Evolutionary conservation across 129 eudicot genomes (phyloP), one percentile per base, ranked within the genome.

Genomic region (Artemisia argyi): DNA sequence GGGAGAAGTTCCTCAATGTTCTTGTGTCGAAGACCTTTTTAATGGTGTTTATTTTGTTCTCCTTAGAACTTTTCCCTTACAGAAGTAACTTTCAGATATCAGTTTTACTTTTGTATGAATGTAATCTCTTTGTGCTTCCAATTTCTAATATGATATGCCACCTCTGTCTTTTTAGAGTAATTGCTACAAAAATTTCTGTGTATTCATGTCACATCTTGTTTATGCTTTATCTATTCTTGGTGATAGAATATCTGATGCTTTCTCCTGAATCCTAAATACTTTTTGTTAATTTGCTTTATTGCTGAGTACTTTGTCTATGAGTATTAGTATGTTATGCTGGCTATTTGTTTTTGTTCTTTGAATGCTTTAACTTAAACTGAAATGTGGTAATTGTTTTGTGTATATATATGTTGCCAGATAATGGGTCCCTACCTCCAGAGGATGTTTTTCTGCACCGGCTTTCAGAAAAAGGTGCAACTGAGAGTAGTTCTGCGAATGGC

Each of bases 401-500:
- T 78, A 16, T 57, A 53, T 62, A 53, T 48, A 60, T 70, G 54
- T 78, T 78, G 61, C 48, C 83, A 90, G 92, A 84, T 78, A 80
- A 75, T 61, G 77, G 71, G 30, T 82, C 83, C 59, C 70, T 69
- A 30, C 78, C 89, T 66, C 76, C 76, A 22, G 85, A 90, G 63
- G 96, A 85, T 79, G 81, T 78, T n/a, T 82, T 90, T 68, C 51
- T 90, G 56, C 80, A 85, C 71, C 81, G 96, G 49, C 96, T 94
- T 66, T 35, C 83, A 51, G 96, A 87, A 77, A 85, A 91, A 46
- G 97, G 93, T 74, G 95, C 98, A 75, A 87, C 98, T 35, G 97
- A 94, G 73, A 78, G 91, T 71, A 80, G 96, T 83, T 78, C 79
- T 50, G 66, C 76, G 22, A 72, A 75, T 82, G 67, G 64, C 77